Conservation (phyloP, 2,329 filamentous ascomycete species). For the Emmonsiellopsis sp. region DNA sequence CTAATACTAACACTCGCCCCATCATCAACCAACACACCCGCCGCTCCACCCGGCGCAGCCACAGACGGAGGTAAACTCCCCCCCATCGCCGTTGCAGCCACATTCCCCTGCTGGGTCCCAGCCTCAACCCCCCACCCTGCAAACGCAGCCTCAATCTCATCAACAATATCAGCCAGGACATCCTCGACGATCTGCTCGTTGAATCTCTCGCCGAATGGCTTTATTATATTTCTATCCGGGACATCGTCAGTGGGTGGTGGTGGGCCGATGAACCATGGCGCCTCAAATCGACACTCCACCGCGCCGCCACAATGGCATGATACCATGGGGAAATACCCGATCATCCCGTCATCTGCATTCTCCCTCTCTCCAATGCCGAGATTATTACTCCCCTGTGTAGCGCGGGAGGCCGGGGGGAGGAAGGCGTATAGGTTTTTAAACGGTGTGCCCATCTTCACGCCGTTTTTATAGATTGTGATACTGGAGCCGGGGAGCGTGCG, state of each 20-base stretch:
- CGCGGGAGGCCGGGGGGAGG: constrained; percentile 70
- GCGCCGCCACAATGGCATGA: constrained; percentile 87
- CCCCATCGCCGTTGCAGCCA: not conserved
- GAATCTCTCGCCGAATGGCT: constrained; percentile 63
- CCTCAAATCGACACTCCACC: constrained; percentile 89
- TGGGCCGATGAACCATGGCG: constrained; percentile 84
- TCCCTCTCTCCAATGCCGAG: constrained; percentile 61
- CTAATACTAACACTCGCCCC: constrained; percentile 3
- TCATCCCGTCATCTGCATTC: constrained; percentile 85
- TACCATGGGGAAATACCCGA: constrained; percentile 91
- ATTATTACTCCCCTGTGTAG: constrained; percentile 35
- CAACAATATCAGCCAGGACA: constrained; percentile 82
- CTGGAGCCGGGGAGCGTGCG: constrained; percentile 77
- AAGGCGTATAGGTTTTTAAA: constrained; percentile 86
- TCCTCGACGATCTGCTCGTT: constrained; percentile 93
- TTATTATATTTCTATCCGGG: constrained; percentile 5
- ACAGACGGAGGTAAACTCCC: not conserved
- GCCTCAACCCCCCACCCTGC: constrained; percentile 42
- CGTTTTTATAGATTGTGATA: constrained; percentile 91
- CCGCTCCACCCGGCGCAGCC: not conserved
- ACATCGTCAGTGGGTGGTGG: constrained; percentile 32
- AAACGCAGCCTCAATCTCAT: constrained; percentile 73
- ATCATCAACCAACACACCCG: constrained; percentile 1
- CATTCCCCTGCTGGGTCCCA: not conserved
- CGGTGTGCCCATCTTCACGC: constrained; percentile 71